Conservation (phyloP, 306 rosid genomes). For the Inga oerstediana region DNA sequence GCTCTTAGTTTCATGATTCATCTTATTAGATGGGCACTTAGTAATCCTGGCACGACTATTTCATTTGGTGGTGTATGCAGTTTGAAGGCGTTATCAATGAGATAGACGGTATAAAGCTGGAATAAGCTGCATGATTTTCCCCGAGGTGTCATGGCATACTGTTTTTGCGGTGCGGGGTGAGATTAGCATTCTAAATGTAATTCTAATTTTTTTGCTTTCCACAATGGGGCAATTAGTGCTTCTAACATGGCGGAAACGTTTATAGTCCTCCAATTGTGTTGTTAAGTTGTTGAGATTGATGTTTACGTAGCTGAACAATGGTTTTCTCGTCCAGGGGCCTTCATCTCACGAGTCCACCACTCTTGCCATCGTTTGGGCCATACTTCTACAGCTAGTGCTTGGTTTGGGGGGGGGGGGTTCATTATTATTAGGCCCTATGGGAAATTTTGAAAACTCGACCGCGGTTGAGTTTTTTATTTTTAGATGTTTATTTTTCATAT, state of each 20-base stretch:
- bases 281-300: background rate
- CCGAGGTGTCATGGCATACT: background rate
- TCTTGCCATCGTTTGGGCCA: background rate
- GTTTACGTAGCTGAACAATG: background rate
- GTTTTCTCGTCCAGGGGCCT: background rate
- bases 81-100: slow-evolving; percentile 85
- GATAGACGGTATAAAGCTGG: slow-evolving; percentile 83
- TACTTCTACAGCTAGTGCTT: background rate
- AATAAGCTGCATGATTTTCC: slow-evolving; percentile 45
- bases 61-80: slow-evolving; percentile 43
- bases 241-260: slow-evolving; percentile 18
- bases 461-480: background rate
- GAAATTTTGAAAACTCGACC: too few species aligned
- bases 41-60: background rate
- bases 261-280: background rate
- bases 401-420: background rate
- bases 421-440: background rate
- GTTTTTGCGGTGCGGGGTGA: slow-evolving; percentile 38
- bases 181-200: slow-evolving; percentile 47
- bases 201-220: slow-evolving; percentile 17
- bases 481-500: too few species aligned
- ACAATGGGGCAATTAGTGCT: slow-evolving; percentile 26
- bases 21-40: background rate
- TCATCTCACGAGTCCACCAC: background rate
- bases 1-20: slow-evolving; percentile 2